A percentile compares a stretch with the other conserved stretches of the same genome.
Evolutionary conservation across 768 basidiomycete genomes (phyloP).

Genomic region (Russula sp.): DNA sequence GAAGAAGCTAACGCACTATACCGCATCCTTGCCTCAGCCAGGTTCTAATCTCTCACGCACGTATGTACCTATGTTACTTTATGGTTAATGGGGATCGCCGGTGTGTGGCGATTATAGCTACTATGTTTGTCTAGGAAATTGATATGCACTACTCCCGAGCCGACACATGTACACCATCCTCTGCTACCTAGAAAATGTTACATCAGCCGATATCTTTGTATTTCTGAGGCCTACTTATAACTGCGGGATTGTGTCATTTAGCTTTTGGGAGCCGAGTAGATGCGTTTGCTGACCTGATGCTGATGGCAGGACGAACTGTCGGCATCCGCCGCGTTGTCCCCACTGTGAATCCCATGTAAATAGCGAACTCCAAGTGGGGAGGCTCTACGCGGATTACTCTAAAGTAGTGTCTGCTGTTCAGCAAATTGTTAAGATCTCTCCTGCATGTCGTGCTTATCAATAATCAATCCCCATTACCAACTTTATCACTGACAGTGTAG

Average conservation of each 20-base stretch:
- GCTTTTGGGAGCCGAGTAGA: background rate
- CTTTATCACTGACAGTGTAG: too few species aligned
- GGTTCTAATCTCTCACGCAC: constrained; percentile 33
- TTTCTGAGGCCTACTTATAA: background rate
- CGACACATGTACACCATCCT: constrained; percentile 12
- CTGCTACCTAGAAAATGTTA: background rate
- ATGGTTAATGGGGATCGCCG: background rate
- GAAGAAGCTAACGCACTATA: constrained; percentile 77
- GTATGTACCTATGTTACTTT: constrained; percentile 17
- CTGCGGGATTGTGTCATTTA: background rate
- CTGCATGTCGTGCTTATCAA: too few species aligned
- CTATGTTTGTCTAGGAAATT: constrained; percentile 10
- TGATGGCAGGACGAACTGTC: background rate
- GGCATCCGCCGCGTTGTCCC: too few species aligned
- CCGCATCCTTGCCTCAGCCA: constrained; percentile 52
- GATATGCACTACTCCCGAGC: constrained; percentile 6
- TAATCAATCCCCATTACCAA: too few species aligned
- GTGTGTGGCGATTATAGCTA: background rate
- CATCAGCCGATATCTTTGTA: background rate
- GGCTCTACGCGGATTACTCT: too few species aligned
- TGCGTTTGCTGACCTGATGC: background rate
- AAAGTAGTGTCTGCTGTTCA: too few species aligned
- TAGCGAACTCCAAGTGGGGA: too few species aligned
- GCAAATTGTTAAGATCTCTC: too few species aligned
- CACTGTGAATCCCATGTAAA: too few species aligned